Evolutionary conservation across 257 asterid species (phyloP).

Genomic region (Solanum tarijense): DNA sequence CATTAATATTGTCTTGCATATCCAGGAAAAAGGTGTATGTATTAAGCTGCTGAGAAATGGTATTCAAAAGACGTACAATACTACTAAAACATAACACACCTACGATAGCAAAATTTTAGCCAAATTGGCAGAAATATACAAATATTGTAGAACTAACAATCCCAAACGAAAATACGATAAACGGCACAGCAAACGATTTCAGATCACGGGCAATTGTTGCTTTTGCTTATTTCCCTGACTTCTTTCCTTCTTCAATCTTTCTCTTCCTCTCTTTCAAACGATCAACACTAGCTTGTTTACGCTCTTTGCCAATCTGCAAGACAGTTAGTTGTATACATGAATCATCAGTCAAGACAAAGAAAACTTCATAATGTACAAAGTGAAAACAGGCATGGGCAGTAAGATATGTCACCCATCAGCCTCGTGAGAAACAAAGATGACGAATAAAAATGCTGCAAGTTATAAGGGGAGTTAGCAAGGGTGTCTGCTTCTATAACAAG

Average conservation of each 20-base stretch:
- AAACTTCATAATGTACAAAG: not conserved
- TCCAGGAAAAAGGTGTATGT: not conserved
- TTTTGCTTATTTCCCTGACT: slow-evolving; percentile 4
- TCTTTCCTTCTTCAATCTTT: slow-evolving; percentile 36
- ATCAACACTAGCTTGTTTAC: slow-evolving; percentile 17
- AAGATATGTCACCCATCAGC: not conserved
- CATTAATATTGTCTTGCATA: not conserved
- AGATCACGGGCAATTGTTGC: not conserved
- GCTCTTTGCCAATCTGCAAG: slow-evolving; percentile 44
- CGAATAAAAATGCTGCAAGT: not conserved
- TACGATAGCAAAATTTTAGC: slow-evolving; percentile 8
- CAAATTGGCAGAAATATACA: slow-evolving; percentile 1
- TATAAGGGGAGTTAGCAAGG: not conserved
- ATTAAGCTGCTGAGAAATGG: not conserved
- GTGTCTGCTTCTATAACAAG: not conserved
- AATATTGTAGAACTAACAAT: too few relatives aligned
- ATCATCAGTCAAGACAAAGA: not conserved
- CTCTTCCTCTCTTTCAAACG: slow-evolving; percentile 39
- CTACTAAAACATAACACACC: not conserved
- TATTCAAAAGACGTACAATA: not conserved
- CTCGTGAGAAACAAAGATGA: not conserved
- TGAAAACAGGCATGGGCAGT: not conserved
- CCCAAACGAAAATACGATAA: not conserved
- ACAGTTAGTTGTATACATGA: slow-evolving; percentile 3
- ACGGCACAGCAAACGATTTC: not conserved